Evolutionary conservation across 1,284 basidiomycete genomes (phyloP).

Genomic region (Porogramme epimiltina): DNA sequence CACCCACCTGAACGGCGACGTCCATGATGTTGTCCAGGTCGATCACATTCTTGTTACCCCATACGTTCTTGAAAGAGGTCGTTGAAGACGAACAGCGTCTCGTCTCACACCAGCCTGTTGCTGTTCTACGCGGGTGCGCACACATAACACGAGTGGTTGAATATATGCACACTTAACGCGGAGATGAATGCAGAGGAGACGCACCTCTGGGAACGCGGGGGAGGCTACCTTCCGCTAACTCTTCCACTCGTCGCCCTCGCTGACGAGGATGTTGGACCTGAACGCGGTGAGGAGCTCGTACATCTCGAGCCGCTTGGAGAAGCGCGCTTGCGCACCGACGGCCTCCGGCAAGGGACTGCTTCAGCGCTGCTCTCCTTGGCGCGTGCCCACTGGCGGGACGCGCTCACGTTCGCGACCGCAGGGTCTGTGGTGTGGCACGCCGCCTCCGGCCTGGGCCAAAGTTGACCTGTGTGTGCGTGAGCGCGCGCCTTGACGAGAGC

Average conservation of each 20-base stretch:
- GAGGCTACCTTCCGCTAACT: slow-evolving; percentile 51
- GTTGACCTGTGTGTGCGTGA: slow-evolving; percentile 8
- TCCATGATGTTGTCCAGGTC: slow-evolving; percentile 36
- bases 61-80: slow-evolving; percentile 40
- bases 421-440: slow-evolving; percentile 24
- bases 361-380: neutral
- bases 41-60: slow-evolving; percentile 34
- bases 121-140: slow-evolving; percentile 32
- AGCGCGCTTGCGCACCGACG: slow-evolving; percentile 25
- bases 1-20: slow-evolving; percentile 51
- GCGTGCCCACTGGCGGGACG: too few relatives aligned
- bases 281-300: slow-evolving; percentile 39
- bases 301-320: slow-evolving; percentile 36
- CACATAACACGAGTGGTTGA: too few relatives aligned
- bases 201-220: slow-evolving; percentile 45
- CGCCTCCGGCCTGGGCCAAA: neutral
- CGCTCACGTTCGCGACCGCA: slow-evolving; percentile 19
- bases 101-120: slow-evolving; percentile 60
- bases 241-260: slow-evolving; percentile 64
- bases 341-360: slow-evolving; percentile 20
- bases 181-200: too few relatives aligned
- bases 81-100: slow-evolving; percentile 43
- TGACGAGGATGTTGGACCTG: slow-evolving; percentile 56
- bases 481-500: neutral
- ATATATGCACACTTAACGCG: too few relatives aligned